A percentile compares a stretch with the other conserved stretches of the same genome.
phyloP scores from a whole-genome alignment of 2,329 filamentous ascomycete species.

The Colletotrichum falcatum region DNA sequence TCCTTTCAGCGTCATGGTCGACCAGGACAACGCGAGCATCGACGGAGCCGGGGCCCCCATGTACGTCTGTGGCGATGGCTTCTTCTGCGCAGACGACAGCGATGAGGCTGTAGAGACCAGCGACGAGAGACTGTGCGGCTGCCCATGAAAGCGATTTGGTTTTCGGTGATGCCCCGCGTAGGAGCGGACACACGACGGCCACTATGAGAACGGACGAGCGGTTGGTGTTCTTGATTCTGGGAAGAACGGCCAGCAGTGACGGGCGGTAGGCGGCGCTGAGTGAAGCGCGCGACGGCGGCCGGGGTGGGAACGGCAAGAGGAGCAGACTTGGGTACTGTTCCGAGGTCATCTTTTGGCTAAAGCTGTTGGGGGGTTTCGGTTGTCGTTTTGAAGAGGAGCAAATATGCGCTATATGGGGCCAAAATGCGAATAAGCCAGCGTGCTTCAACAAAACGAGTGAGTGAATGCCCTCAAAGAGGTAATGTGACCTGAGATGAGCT shows the following conservation, averaged over 20 bases:
- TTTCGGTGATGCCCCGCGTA: conserved; percentile 62
- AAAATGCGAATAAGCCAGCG: not conserved
- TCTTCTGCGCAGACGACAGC: conserved; percentile 76
- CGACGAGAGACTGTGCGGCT: conserved; percentile 78
- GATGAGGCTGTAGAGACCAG: conserved; percentile 82
- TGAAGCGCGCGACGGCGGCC: conserved; percentile 61
- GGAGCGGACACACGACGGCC: conserved; percentile 73
- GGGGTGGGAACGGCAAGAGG: conserved; percentile 72
- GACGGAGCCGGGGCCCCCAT: conserved; percentile 71
- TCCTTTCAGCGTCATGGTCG: conserved; percentile 63
- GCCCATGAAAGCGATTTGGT: conserved; percentile 72
- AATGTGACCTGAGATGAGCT: not conserved
- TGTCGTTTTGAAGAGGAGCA: not conserved
- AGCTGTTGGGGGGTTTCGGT: not conserved
- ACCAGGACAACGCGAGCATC: conserved; percentile 82
- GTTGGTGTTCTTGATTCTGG: conserved; percentile 57
- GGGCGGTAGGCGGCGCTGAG: conserved; percentile 71
- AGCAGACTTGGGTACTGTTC: conserved; percentile 63
- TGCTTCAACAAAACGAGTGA: not conserved
- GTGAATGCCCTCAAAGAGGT: too few relatives aligned
- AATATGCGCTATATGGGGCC: not conserved
- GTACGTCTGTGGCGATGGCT: conserved; percentile 69
- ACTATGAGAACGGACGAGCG: conserved; percentile 58
- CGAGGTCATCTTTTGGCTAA: conserved; percentile 23
- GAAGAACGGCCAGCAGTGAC: conserved; percentile 67